Conservation (phyloP, 2,329 filamentous ascomycete genomes). For the Dryadomyces quercivorus region DNA sequence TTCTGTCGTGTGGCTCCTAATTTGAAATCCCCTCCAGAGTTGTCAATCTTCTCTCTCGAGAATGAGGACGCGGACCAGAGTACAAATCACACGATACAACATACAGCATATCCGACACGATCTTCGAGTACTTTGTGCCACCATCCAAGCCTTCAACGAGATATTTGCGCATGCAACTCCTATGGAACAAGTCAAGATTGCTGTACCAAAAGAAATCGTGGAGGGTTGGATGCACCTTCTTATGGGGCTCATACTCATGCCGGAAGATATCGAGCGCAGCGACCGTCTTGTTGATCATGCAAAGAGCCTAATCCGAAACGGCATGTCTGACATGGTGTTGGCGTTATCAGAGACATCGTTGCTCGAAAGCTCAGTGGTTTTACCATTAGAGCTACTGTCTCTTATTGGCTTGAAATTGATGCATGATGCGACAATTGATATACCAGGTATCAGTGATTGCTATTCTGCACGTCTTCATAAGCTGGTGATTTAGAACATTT, state of each 20-base stretch:
- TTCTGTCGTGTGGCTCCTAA: neutral
- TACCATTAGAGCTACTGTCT: constrained; percentile 30
- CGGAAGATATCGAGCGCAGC: constrained; percentile 7
- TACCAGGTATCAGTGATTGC: constrained; percentile 26
- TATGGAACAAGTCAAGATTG: constrained; percentile 18
- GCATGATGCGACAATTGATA: constrained; percentile 24
- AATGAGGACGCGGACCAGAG: too few relatives aligned
- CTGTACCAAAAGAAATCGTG: constrained; percentile 19
- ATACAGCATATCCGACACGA: neutral
- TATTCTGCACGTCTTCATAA: constrained; percentile 30
- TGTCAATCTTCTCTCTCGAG: too few relatives aligned
- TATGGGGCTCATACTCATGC: constrained; percentile 22
- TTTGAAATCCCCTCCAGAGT: neutral
- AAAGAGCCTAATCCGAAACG: constrained; percentile 19
- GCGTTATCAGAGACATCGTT: constrained; percentile 20
- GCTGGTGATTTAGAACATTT: constrained; percentile 18
- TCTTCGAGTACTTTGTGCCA: constrained; percentile 18
- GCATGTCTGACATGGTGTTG: constrained; percentile 25
- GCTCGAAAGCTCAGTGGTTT: constrained; percentile 23
- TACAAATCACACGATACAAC: neutral
- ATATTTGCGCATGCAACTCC: constrained; percentile 17
- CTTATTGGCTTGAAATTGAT: constrained; percentile 26
- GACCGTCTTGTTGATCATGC: constrained; percentile 18
- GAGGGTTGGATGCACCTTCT: constrained; percentile 30
- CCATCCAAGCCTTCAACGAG: constrained; percentile 22